phyloP scores from a whole-genome alignment of 2,329 filamentous ascomycete genomes.

The Torrubiella hemipterigena region DNA sequence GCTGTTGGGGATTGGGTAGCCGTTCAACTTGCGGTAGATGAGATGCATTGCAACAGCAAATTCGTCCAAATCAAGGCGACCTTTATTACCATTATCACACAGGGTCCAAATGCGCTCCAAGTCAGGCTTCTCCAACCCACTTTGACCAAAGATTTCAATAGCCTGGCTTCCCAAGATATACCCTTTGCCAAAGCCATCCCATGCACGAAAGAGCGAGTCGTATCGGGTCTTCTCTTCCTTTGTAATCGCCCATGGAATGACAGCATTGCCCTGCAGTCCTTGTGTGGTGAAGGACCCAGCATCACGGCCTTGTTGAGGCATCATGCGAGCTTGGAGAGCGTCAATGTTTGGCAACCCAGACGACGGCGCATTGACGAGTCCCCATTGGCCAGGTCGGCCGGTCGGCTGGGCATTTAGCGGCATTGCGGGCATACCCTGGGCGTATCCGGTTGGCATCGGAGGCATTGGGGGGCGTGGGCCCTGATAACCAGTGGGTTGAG shows the following conservation, averaged over 20 bases:
- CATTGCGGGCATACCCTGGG: slow-evolving; percentile 53
- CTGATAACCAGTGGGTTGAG: slow-evolving; percentile 67
- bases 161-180: slow-evolving; percentile 86
- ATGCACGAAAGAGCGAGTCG: slow-evolving; percentile 86
- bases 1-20: slow-evolving; percentile 79
- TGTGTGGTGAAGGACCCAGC: slow-evolving; percentile 70
- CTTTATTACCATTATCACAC: slow-evolving; percentile 87
- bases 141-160: slow-evolving; percentile 95
- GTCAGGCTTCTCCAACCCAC: slow-evolving; percentile 81
- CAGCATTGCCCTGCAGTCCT: slow-evolving; percentile 84
- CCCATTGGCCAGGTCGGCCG: slow-evolving; percentile 88
- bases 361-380: slow-evolving; percentile 88
- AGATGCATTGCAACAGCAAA: slow-evolving; percentile 98
- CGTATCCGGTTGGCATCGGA: slow-evolving; percentile 53
- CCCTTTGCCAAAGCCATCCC: slow-evolving; percentile 90
- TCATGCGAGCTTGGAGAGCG: slow-evolving; percentile 83
- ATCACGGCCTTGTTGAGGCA: slow-evolving; percentile 91
- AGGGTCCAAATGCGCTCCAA: slow-evolving; percentile 91
- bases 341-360: slow-evolving; percentile 89
- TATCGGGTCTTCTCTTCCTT: slow-evolving; percentile 98
- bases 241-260: slow-evolving; percentile 95
- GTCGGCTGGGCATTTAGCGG: slow-evolving; percentile 88
- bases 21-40: slow-evolving; percentile 94
- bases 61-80: slow-evolving; percentile 87
- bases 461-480: slow-evolving; percentile 88